Evolutionary conservation across 345 rosid species (phyloP).

Genomic region (Camelina sativa): DNA sequence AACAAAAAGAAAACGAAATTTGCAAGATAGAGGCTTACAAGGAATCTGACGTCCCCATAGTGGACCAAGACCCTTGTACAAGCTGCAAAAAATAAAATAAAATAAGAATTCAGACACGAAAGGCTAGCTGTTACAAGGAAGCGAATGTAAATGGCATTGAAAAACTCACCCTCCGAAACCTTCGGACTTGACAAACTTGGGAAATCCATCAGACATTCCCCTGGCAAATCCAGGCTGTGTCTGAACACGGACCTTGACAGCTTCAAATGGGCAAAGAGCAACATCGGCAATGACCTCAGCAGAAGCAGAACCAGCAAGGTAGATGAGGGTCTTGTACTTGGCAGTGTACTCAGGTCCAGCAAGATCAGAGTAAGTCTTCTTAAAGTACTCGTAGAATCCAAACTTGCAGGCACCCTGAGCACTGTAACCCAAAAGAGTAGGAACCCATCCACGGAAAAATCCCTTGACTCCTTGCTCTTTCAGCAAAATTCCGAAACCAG

Average conservation of each 20-base stretch:
- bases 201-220: constrained; percentile 92
- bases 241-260: constrained; percentile 98
- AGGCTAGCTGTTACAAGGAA: not conserved
- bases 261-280: constrained; percentile 98
- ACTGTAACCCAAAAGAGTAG: constrained; percentile 95
- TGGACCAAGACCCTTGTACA: constrained; percentile 96
- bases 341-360: constrained; percentile 88
- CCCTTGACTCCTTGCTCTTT: constrained; percentile 93
- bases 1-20: not conserved
- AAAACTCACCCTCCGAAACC: constrained; percentile 79
- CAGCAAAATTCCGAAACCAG: constrained; percentile 86
- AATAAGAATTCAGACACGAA: constrained; percentile 5
- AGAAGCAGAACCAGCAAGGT: constrained; percentile 99
- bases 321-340: constrained; percentile 94
- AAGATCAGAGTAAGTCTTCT: constrained; percentile 88
- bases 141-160: not conserved
- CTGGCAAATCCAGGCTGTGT: constrained; percentile 99
- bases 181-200: constrained; percentile 90
- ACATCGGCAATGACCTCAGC: constrained; percentile 95
- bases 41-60: constrained; percentile 99
- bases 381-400: constrained; percentile 97
- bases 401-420: constrained; percentile 99
- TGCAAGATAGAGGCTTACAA: constrained; percentile 55
- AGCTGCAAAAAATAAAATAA: constrained; percentile 48
- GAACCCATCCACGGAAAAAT: constrained; percentile 99